Evolutionary conservation across 805 yeast genomes (phyloP).

Genomic region (Saturnispora diversa): DNA sequence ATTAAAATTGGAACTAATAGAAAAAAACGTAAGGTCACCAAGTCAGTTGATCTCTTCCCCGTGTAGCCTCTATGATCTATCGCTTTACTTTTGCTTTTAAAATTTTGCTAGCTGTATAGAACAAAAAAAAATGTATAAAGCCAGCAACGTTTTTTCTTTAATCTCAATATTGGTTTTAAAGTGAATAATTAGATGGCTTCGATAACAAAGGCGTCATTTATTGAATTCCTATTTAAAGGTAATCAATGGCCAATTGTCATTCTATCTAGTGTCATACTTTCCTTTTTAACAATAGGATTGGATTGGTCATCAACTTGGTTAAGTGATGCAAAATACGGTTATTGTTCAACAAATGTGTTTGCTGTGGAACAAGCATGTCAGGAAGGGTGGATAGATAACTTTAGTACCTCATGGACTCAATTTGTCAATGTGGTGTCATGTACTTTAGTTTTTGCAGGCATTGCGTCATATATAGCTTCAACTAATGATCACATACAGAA

Average conservation of each 20-base stretch:
- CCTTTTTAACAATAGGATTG: conserved; percentile 40
- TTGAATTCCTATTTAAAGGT: conserved; percentile 6
- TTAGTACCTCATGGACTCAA: background rate
- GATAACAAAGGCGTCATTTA: background rate
- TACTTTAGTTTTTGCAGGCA: conserved; percentile 33
- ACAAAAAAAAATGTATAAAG: background rate
- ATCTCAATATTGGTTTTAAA: background rate
- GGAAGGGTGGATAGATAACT: conserved; percentile 21
- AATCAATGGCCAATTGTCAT: conserved; percentile 42
- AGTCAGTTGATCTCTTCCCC: conserved; percentile 18
- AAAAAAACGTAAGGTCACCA: conserved; percentile 19
- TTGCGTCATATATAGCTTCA: conserved; percentile 30
- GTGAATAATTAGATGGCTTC: background rate
- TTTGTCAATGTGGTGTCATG: conserved; percentile 28
- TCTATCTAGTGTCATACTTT: conserved; percentile 38
- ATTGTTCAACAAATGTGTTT: conserved; percentile 33
- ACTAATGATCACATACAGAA: conserved; percentile 34
- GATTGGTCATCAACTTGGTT: conserved; percentile 44
- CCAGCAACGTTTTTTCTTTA: background rate
- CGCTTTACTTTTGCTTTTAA: background rate
- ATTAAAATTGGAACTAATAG: background rate
- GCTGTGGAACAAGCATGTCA: conserved; percentile 28
- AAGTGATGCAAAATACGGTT: conserved; percentile 46
- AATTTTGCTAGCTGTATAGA: background rate
- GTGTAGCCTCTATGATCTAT: conserved; percentile 10